These are phyloP conservation scores for Aspergillus ellipticus DNA, from an alignment of 495 filamentous ascomycete species.

Conservation along the genomic window DNA sequence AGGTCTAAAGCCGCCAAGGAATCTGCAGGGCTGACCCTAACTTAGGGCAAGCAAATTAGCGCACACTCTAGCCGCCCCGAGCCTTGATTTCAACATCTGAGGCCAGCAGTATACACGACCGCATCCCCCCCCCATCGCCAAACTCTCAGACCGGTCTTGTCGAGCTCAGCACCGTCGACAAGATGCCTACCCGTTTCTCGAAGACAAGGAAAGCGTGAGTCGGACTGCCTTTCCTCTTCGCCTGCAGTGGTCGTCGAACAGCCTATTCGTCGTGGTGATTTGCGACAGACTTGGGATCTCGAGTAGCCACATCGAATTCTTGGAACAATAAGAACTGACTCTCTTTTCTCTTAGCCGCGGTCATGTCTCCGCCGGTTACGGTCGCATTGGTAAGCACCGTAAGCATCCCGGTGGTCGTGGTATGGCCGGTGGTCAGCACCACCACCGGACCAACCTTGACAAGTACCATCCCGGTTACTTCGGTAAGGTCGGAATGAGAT, in stretches of 20 bases:
- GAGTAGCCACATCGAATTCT: conserved; percentile 11
- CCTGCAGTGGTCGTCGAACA: conserved; percentile 16
- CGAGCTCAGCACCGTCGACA: conserved; percentile 44
- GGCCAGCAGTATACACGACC: conserved; percentile 33
- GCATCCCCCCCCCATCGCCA: conserved; percentile 43
- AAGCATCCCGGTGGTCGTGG: conserved; percentile 93
- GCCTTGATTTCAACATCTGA: conserved; percentile 44
- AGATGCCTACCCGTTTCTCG: conserved; percentile 78
- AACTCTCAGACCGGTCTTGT: conserved; percentile 43
- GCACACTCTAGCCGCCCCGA: conserved; percentile 38
- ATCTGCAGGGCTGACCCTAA: conserved; percentile 27
- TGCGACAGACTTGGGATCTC: conserved; percentile 19
- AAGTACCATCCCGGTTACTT: conserved; percentile 97
- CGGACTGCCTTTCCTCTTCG: conserved; percentile 18
- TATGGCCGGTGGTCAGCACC: conserved; percentile 93
- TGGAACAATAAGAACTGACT: conserved; percentile 16
- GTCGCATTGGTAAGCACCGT: conserved; percentile 89
- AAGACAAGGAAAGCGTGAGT: conserved; percentile 85
- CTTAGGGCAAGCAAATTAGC: conserved; percentile 43
- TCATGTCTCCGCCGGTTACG: conserved; percentile 90
- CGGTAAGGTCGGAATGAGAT: conserved; percentile 96
- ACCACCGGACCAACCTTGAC: conserved; percentile 91
- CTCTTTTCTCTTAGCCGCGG: conserved; percentile 62
- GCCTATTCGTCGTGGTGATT: conserved; percentile 8
- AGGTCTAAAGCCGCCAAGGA: background rate